Percentiles rank a stretch among this genome's conserved stretches.
Evolutionary conservation across 345 rosid genomes (phyloP).

Genomic region (Salix exigua): DNA sequence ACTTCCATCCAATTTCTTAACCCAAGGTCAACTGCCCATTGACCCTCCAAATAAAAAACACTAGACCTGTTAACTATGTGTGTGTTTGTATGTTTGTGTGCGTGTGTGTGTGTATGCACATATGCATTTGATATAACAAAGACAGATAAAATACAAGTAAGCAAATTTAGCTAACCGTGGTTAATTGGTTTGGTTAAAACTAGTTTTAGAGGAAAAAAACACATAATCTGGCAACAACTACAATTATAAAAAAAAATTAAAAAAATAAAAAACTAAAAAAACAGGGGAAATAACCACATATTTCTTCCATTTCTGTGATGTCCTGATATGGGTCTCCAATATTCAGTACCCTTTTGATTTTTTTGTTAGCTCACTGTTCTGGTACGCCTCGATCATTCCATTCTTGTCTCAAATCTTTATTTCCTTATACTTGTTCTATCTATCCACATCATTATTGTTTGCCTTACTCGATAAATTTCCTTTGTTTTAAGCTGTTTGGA

Average conservation of each 20-base stretch:
- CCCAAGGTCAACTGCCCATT: too few species aligned
- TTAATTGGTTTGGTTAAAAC: too few species aligned
- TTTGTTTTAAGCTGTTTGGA: slow-evolving; percentile 15
- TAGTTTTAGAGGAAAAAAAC: too few species aligned
- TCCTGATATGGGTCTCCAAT: slow-evolving; percentile 24
- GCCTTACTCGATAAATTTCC: neutral
- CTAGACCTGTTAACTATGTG: too few species aligned
- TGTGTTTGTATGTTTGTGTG: too few species aligned
- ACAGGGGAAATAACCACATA: too few species aligned
- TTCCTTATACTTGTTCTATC: slow-evolving; percentile 11
- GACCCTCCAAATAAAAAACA: too few species aligned
- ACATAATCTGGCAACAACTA: neutral
- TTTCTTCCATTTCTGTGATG: slow-evolving; percentile 11
- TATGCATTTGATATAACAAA: too few species aligned
- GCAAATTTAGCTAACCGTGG: too few species aligned
- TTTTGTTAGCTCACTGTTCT: slow-evolving; percentile 19
- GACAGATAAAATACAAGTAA: too few species aligned
- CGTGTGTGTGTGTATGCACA: too few species aligned
- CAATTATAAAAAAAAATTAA: neutral
- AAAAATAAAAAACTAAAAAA: neutral
- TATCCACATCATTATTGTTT: neutral
- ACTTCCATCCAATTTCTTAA: too few species aligned
- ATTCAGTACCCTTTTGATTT: slow-evolving; percentile 20
- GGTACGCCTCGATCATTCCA: slow-evolving; percentile 32
- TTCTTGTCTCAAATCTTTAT: slow-evolving; percentile 17